Base-by-base conservation (phyloP, 176 grass and related monocot species). In the Luzula sylvatica region DNA sequence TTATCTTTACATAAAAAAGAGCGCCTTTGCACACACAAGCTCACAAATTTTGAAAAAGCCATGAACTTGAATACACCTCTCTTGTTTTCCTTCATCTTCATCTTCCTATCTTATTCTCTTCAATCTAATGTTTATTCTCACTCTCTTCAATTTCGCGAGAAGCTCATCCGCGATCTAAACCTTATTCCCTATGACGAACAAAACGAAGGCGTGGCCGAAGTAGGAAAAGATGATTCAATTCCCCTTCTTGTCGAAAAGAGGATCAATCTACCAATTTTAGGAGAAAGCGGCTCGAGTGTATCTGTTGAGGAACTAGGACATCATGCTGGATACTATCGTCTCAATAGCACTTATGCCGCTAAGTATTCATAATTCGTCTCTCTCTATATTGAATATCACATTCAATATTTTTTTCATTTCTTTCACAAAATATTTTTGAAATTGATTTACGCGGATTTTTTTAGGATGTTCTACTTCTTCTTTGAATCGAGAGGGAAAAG, bases 401-500 rank as follows among this genome's bases (percentile, higher is more conserved):
- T n/a, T n/a, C 17, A 40, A 26, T 49, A 8, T 20, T 42, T 19
- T 42, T n/a, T 46, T 7, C 32, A 29, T 47, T 65, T 26, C 16
- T 15, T 12, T 6, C 1, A 4, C n/a, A n/a, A 0, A 35, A 9
- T 35, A 7, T 35, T 4, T 35, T 0, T 35, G 0, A 35, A 35
- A 35, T 35, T 35, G 30, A 48, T 8, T 12, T 23, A 58, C 58
- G 23, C 51, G 48, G 42, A 43, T 22, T 23, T 27, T 42, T 29
- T 22, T 50, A 78, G 75, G 53, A 61, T 78, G 75, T 78, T 78
- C 58, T 78, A 72, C 55, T 79, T 79, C 60, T 79, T 79, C 76
- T 79, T 79, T 62, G 68, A 79, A 61, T 79, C 76, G 25, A 60
- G 76, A 62, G 53, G 53, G 26, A 79, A 60, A 39, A 79, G 68